phyloP scores from a whole-genome alignment of 2,329 filamentous ascomycete genomes.

The Hypoxylon sp. region DNA sequence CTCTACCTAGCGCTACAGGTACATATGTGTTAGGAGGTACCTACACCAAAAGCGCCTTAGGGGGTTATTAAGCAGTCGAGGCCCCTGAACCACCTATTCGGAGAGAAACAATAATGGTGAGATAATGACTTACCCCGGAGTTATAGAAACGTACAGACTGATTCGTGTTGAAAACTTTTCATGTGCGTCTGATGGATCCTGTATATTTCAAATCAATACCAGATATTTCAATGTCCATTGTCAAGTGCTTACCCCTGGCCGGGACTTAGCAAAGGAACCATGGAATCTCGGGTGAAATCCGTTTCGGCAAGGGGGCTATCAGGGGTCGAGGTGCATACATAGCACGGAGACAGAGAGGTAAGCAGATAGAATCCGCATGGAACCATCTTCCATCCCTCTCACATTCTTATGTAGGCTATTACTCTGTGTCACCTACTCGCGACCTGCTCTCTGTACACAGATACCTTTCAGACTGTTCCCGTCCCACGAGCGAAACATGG shows the following conservation, averaged over 20 bases:
- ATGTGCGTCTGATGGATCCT: background rate
- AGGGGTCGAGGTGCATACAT: background rate
- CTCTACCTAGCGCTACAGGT: background rate
- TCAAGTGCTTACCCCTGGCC: background rate
- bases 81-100: too few species aligned
- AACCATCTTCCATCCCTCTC: too few species aligned
- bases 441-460: background rate
- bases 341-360: background rate
- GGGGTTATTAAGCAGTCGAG: too few species aligned
- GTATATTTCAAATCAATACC: background rate
- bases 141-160: background rate
- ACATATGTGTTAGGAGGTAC: background rate
- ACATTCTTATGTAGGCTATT: background rate
- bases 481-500: conserved; percentile 4
- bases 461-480: background rate
- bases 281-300: conserved; percentile 7
- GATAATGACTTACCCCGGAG: background rate
- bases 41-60: background rate
- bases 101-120: too few species aligned
- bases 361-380: background rate
- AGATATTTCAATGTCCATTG: background rate
- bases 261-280: background rate
- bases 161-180: background rate
- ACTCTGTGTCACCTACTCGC: background rate
- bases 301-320: conserved; percentile 1